Evolutionary conservation across 108 stramenopile genomes (phyloP), one percentile per base, ranked within the genome.

Genomic region (Seminavis robusta): DNA sequence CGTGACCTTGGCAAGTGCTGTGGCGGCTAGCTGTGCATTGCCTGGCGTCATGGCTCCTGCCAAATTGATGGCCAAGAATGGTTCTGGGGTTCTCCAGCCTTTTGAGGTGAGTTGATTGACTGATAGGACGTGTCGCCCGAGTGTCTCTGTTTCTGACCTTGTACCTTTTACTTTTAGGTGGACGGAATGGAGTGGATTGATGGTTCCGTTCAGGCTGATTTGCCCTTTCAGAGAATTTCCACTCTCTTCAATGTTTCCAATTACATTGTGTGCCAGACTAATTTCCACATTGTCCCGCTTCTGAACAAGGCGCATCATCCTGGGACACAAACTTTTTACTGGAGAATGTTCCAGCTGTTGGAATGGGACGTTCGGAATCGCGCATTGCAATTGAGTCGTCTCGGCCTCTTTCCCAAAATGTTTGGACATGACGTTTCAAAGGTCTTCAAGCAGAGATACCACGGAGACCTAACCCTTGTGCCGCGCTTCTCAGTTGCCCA

Each of bases 101-200:
- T 96, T 96, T 59, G 95, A 96, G 55, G n/a, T n/a, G n/a, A n/a
- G n/a, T n/a, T n/a, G n/a, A n/a, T n/a, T n/a, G n/a, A n/a, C n/a
- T n/a, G n/a, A n/a, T n/a, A n/a, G n/a, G n/a, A n/a, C n/a, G n/a
- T n/a, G n/a, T n/a, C n/a, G n/a, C n/a, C n/a, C n/a, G n/a, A n/a
- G n/a, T n/a, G n/a, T n/a, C n/a, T n/a, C n/a, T n/a, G n/a, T n/a
- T n/a, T n/a, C n/a, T n/a, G n/a, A n/a, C n/a, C n/a, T n/a, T n/a
- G n/a, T n/a, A n/a, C n/a, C n/a, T n/a, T n/a, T n/a, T n/a, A n/a
- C n/a, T n/a, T n/a, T n/a, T n/a, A n/a, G n/a, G 90, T 96, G 33
- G 95, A 96, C 59, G 95, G 95, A 32, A 91, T 94, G 0, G 91
- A 93, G 46, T 95, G 92, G 92, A 95, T 95, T 42, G 94, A 95